These are phyloP conservation scores for Candida odintsovae DNA, from an alignment of 805 yeast species.

Conservation along the genomic window DNA sequence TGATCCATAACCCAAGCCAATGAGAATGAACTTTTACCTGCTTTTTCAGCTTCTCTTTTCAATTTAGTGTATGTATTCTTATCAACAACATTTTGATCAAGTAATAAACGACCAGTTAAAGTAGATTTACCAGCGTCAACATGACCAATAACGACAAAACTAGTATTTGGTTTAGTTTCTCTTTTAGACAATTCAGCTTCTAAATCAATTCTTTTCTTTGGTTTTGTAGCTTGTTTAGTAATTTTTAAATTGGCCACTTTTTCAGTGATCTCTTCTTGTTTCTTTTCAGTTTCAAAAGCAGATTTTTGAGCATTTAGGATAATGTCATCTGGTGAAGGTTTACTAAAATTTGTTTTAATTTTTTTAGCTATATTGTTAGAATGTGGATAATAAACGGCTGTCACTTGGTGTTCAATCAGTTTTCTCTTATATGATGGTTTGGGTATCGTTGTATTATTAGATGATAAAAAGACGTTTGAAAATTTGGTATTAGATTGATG, in stretches of 20 bases:
- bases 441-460: not conserved
- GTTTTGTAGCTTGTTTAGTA: conserved; percentile 18
- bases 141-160: conserved; percentile 99
- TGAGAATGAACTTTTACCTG: conserved; percentile 96
- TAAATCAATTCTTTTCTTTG: conserved; percentile 24
- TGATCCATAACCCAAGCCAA: conserved; percentile 97
- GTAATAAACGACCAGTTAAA: conserved; percentile 96
- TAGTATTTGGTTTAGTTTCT: conserved; percentile 90
- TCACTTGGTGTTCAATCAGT: conserved; percentile 22
- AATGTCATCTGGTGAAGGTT: conserved; percentile 82
- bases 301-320: conserved; percentile 52
- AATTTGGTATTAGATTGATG: not conserved
- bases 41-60: conserved; percentile 96
- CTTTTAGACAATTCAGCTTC: conserved; percentile 40
- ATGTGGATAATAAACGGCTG: conserved; percentile 28
- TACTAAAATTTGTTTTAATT: conserved; percentile 46
- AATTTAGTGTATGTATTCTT: conserved; percentile 95
- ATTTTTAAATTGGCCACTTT: conserved; percentile 13
- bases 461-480: not conserved
- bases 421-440: conserved; percentile 16
- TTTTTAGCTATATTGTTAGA: conserved; percentile 33
- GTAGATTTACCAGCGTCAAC: conserved; percentile 99
- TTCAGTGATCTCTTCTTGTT: conserved; percentile 19
- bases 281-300: conserved; percentile 34
- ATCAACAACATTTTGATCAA: conserved; percentile 96